Evolutionary conservation across 1,284 basidiomycete species (phyloP).

Genomic region (Melampsora larici-populina): DNA sequence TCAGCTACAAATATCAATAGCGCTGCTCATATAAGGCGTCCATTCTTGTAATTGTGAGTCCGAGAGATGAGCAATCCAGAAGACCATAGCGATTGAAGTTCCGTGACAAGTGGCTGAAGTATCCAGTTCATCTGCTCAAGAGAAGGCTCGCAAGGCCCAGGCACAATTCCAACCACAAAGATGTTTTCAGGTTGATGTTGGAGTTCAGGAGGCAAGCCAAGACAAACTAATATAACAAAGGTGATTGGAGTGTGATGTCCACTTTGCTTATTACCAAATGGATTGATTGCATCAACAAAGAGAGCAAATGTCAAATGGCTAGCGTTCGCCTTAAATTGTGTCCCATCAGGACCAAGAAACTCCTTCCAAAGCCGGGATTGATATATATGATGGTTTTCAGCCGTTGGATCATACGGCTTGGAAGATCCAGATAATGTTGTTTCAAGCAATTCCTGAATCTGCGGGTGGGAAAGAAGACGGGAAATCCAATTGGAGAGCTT

Average conservation of each 20-base stretch:
- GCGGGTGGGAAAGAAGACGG: not conserved
- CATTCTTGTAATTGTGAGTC: not conserved
- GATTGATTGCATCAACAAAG: too few species aligned
- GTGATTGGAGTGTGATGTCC: too few species aligned
- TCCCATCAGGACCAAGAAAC: not conserved
- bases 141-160: constrained; percentile 54
- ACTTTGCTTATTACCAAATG: not conserved
- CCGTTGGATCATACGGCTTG: not conserved
- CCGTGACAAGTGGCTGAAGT: not conserved
- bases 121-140: constrained; percentile 45
- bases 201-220: constrained; percentile 36
- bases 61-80: not conserved
- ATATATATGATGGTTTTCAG: not conserved
- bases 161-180: constrained; percentile 51
- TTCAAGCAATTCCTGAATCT: not conserved
- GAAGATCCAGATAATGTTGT: not conserved
- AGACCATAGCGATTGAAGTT: not conserved
- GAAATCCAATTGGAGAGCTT: not conserved
- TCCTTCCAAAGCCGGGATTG: too few species aligned
- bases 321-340: not conserved
- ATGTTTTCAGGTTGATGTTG: constrained; percentile 45
- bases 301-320: not conserved
- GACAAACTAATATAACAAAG: constrained; percentile 1
- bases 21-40: not conserved
- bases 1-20: not conserved